Conservation (phyloP, 768 basidiomycete genomes). For the Boletales sp. region DNA sequence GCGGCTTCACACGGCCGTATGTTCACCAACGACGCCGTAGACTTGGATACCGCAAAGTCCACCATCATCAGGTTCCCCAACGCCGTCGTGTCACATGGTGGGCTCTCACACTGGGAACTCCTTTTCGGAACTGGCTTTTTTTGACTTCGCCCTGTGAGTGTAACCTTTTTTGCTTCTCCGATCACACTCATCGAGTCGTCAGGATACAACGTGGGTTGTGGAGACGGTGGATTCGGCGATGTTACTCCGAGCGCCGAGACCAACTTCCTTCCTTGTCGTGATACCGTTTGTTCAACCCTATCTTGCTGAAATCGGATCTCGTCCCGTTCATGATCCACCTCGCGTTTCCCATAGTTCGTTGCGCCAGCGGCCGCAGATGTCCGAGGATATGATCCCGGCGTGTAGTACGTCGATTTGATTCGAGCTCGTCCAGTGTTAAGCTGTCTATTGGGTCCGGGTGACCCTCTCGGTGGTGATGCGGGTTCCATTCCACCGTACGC, state of each 20-base stretch:
- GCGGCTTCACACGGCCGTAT: constrained; percentile 25
- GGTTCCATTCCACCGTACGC: constrained; percentile 57
- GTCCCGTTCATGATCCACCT: constrained; percentile 32
- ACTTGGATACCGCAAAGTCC: constrained; percentile 46
- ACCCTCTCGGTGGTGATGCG: constrained; percentile 37
- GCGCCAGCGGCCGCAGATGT: constrained; percentile 40
- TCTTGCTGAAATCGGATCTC: constrained; percentile 24
- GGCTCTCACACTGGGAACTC: constrained; percentile 17
- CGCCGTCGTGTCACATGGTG: constrained; percentile 40
- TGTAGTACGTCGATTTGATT: constrained; percentile 68
- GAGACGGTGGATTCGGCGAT: constrained; percentile 42
- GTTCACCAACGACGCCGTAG: constrained; percentile 31
- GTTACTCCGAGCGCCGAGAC: constrained; percentile 37
- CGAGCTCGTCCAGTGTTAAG: constrained; percentile 53
- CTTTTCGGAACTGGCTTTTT: constrained; percentile 33
- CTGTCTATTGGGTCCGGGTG: constrained; percentile 19
- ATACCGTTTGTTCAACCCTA: constrained; percentile 37
- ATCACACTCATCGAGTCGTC: constrained; percentile 70
- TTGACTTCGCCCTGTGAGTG: constrained; percentile 25
- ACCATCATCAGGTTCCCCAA: constrained; percentile 61
- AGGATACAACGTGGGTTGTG: constrained; percentile 63
- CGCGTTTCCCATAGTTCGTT: constrained; percentile 31
- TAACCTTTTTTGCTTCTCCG: constrained; percentile 33
- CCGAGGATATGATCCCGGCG: constrained; percentile 51
- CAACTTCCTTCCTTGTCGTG: constrained; percentile 41